Base-by-base conservation (phyloP, 129 eudicot species). In the Daucus carota region DNA sequence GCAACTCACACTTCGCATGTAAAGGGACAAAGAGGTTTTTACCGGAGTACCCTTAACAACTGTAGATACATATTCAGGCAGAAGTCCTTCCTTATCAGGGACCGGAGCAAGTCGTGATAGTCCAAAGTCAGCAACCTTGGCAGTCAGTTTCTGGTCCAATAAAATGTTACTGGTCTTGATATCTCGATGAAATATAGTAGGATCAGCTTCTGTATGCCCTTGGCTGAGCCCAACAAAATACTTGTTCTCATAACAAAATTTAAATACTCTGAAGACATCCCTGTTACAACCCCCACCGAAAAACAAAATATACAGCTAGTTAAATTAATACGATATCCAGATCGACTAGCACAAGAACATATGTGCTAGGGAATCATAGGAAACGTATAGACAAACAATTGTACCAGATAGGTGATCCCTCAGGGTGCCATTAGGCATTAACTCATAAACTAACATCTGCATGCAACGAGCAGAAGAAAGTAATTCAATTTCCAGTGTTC, bases 101-200 rank as follows among this genome's bases (percentile, higher is more conserved):
- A 88, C 90, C 12, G 98, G 98, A 72, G 96, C 98, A 9, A 92
- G 89, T 54, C 87, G 76, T 59, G 98, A 92, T 74, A 92, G 89
- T 76, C 98, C 98, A 79, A 92, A 92, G 79, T 92, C 98, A 79
- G 98, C 94, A 73, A 92, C 98, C 76, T 92, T 92, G n/a, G 98
- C 92, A 3, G 74, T 78, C 48, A 83, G 81, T 45, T 72, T 88
- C 0, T 93, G 38, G 82, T 92, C 98, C 42, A 92, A 43, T 73
- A 92, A 82, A 63, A 92, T 92, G 78, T 92, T 92, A 73, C 84
- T 92, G 62, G 98, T 86, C 81, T 92, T 92, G 74, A 92, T 92
- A 90, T 92, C 98, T 44, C 98, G 85, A 80, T 92, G 98, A 57
- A 92, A 86, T 88, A 92, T 88, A 29, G 98, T 96, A n/a, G 98